These are phyloP conservation scores for Saccharomyces hybrid DNA, from an alignment of 1,139 yeast species.

Conservation along the genomic window DNA sequence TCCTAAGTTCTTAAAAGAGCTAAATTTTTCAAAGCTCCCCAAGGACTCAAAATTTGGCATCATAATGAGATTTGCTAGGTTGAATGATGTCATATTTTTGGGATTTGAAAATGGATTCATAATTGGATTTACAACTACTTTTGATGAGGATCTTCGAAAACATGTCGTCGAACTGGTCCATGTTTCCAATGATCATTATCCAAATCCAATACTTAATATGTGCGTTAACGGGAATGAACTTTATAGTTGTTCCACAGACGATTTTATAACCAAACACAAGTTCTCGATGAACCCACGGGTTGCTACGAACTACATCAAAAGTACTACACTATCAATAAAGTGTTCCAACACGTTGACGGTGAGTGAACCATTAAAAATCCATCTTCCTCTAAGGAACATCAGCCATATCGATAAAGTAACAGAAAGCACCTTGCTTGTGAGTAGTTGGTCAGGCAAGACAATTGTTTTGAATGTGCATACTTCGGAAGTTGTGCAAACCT, in stretches of 20 bases:
- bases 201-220: slow-evolving; percentile 26
- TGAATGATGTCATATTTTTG: slow-evolving; percentile 13
- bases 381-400: neutral
- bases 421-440: slow-evolving; percentile 8
- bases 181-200: slow-evolving; percentile 24
- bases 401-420: neutral
- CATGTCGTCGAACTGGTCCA: slow-evolving; percentile 16
- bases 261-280: neutral
- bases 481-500: slow-evolving; percentile 1
- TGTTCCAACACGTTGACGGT: neutral
- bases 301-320: neutral
- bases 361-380: neutral
- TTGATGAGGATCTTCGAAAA: neutral
- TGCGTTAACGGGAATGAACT: slow-evolving; percentile 4
- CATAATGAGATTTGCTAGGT: slow-evolving; percentile 22
- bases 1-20: neutral
- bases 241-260: slow-evolving; percentile 10
- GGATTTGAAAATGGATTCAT: slow-evolving; percentile 30
- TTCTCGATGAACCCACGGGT: neutral
- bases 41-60: slow-evolving; percentile 24
- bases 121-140: slow-evolving; percentile 16
- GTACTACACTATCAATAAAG: neutral
- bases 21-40: slow-evolving; percentile 3
- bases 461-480: slow-evolving; percentile 5
- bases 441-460: slow-evolving; percentile 23